Evolutionary conservation across 2,329 filamentous ascomycete genomes (phyloP), one percentile per base, ranked within the genome.

Genomic region (Zelopaecilomyces penicillatus): DNA sequence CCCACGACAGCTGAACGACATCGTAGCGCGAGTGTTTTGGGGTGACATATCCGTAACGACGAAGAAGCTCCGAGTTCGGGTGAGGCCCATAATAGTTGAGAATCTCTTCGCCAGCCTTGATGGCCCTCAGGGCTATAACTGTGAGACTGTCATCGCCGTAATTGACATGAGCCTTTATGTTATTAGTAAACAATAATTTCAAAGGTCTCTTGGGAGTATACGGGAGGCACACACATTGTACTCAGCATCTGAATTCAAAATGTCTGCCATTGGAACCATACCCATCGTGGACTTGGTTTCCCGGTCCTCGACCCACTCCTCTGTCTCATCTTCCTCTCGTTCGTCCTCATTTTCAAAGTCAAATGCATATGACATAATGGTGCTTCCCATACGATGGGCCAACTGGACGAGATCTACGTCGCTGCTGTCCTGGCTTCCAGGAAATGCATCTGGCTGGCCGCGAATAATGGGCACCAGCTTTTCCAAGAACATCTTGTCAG

Each of bases 281-380:
- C 85, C 89, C 65, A 95, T 87, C 60, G 75, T 66, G 1, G 70
- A 66, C 50, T 71, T 70, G 6, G 69, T 70, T 3, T 82, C 72
- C 41, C 73, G 72, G 45, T 85, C 81, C 45, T 83, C 80, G 1
- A 83, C 72, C 69, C 82, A 84, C 37, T 78, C 80, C 27, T 81
- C 80, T 5, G 76, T 68, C 9, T 80, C 76, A 2, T 82, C 76
- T 3, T 80, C 77, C 4, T 80, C 74, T 0, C 68, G 61, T 1
- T 78, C 71, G 4, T 80, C 75, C 0, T 72, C 67, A 6, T 70
- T 70, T 39, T 79, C 76, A 5, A 95, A 75, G 53, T 95, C 89
- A 59, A 95, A 95, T 0, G 88, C 88, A 59, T 95, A 95, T 0
- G 88, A 84, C 88, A 95, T 94, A 53, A 95, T 91, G 11, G 85